Evolutionary conservation across 495 filamentous ascomycete species (phyloP).

Genomic region (Daldinia childiae): DNA sequence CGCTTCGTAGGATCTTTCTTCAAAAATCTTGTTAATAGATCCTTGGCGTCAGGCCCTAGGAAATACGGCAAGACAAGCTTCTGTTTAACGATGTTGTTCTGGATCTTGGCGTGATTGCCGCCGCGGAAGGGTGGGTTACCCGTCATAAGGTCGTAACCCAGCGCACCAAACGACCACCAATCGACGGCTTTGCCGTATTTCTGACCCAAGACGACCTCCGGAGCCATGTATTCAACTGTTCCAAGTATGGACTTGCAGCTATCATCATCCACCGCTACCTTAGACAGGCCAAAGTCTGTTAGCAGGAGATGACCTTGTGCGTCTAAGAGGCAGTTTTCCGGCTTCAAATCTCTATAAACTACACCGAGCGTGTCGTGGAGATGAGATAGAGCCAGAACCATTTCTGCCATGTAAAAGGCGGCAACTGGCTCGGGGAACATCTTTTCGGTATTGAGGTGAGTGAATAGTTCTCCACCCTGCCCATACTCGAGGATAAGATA

Average conservation of each 20-base stretch:
- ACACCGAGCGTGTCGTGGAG: conserved; percentile 92
- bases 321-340: conserved; percentile 96
- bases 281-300: conserved; percentile 96
- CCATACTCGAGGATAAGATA: conserved; percentile 98
- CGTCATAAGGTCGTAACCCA: conserved; percentile 91
- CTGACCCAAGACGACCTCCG: conserved; percentile 85
- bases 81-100: conserved; percentile 90
- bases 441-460: conserved; percentile 84
- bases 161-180: conserved; percentile 97
- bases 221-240: conserved; percentile 98
- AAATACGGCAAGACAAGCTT: conserved; percentile 89
- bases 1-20: conserved; percentile 92
- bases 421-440: conserved; percentile 91
- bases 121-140: conserved; percentile 89
- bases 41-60: conserved; percentile 88
- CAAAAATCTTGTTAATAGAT: conserved; percentile 85
- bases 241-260: conserved; percentile 88
- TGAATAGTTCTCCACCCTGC: conserved; percentile 95
- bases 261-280: conserved; percentile 85
- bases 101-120: conserved; percentile 89
- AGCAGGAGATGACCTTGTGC: conserved; percentile 89
- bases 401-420: conserved; percentile 98
- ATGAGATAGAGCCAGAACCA: conserved; percentile 92
- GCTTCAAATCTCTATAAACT: conserved; percentile 96
- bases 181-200: conserved; percentile 93